phyloP scores from a whole-genome alignment of 257 asterid genomes.

The Lithospermum erythrorhizon region DNA sequence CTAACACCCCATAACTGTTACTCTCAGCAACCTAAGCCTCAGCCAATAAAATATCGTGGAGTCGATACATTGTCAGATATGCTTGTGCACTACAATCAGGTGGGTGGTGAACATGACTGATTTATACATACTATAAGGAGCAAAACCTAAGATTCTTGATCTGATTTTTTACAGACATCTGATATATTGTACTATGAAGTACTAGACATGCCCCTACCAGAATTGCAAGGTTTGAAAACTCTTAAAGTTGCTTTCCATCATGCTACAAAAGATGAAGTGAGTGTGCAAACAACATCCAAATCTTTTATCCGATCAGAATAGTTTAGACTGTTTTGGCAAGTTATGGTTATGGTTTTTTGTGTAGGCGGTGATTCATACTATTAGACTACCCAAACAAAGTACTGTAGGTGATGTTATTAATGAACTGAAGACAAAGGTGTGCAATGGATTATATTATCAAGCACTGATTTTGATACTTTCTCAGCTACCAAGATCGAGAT shows the following conservation, averaged over 20 bases:
- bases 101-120: slow-evolving; percentile 13
- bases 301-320: background rate
- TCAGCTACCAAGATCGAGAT: background rate
- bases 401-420: slow-evolving; percentile 68
- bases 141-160: slow-evolving; percentile 2
- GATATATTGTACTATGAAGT: slow-evolving; percentile 91
- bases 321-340: background rate
- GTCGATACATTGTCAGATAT: slow-evolving; percentile 67
- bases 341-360: slow-evolving; percentile 14
- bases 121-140: slow-evolving; percentile 1
- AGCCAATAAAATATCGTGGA: slow-evolving; percentile 60
- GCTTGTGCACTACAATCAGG: slow-evolving; percentile 93
- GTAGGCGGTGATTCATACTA: slow-evolving; percentile 62
- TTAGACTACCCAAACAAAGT: slow-evolving; percentile 75
- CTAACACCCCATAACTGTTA: slow-evolving; percentile 88
- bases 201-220: slow-evolving; percentile 87
- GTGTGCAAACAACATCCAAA: slow-evolving; percentile 11
- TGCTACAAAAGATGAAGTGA: slow-evolving; percentile 79
- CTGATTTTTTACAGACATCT: slow-evolving; percentile 35
- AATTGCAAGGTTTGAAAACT: slow-evolving; percentile 81
- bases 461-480: background rate
- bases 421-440: slow-evolving; percentile 63
- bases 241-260: slow-evolving; percentile 83
- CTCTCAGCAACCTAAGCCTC: slow-evolving; percentile 88
- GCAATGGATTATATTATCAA: background rate